These are phyloP conservation scores for Diutina catenulata DNA, from an alignment of 1,139 yeast species.

Conservation along the genomic window DNA sequence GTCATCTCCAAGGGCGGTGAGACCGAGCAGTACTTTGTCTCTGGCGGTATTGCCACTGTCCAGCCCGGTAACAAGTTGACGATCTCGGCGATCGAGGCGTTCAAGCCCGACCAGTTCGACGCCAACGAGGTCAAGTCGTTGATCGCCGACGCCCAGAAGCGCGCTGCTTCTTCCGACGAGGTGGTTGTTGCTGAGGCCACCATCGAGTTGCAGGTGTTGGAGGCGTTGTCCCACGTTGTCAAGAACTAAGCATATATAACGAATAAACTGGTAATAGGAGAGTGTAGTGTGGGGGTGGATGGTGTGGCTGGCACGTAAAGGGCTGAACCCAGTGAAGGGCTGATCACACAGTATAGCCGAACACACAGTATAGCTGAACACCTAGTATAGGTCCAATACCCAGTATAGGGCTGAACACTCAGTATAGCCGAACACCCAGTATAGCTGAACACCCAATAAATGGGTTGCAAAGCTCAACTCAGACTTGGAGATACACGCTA, in stretches of 20 bases:
- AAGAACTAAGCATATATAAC: constrained; percentile 29
- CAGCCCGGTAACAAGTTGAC: constrained; percentile 89
- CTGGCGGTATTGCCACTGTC: constrained; percentile 96
- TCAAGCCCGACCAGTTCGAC: constrained; percentile 83
- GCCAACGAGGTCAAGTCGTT: constrained; percentile 68
- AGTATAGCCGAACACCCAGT: too few relatives aligned
- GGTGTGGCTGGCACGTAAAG: too few relatives aligned
- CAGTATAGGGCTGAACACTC: too few relatives aligned
- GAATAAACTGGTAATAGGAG: too few relatives aligned
- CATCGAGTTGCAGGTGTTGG: constrained; percentile 91
- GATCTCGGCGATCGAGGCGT: constrained; percentile 93
- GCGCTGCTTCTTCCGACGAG: constrained; percentile 76
- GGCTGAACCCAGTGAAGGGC: too few relatives aligned
- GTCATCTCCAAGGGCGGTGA: constrained; percentile 71
- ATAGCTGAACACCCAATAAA: too few relatives aligned
- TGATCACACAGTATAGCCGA: too few relatives aligned
- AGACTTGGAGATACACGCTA: too few relatives aligned
- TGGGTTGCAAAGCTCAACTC: too few relatives aligned
- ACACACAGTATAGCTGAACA: too few relatives aligned
- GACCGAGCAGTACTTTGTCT: constrained; percentile 72
- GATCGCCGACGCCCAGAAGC: constrained; percentile 92
- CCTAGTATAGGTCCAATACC: too few relatives aligned
- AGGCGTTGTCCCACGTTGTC: constrained; percentile 83
- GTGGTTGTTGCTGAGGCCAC: constrained; percentile 88
- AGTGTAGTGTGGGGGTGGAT: too few relatives aligned